Conservation (phyloP, 2,329 filamentous ascomycete species). For the Calonectria pauciramosa region DNA sequence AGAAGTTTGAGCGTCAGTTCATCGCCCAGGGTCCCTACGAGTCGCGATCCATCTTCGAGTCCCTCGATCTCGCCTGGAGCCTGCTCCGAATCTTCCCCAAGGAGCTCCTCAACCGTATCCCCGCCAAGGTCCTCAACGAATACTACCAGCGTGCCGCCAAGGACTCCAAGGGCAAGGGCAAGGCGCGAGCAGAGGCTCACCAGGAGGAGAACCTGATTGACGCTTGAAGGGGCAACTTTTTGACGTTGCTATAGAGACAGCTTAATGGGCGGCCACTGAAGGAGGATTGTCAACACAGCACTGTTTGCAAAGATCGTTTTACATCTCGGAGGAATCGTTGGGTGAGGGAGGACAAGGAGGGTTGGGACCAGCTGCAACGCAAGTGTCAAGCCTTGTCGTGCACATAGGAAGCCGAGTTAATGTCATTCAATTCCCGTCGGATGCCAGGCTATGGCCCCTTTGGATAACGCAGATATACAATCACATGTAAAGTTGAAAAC, state of each 20-base stretch:
- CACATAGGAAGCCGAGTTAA: slow-evolving; percentile 50
- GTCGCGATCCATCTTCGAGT: slow-evolving; percentile 91
- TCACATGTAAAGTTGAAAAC: slow-evolving; percentile 13
- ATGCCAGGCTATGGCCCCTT: slow-evolving; percentile 6
- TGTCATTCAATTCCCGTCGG: slow-evolving; percentile 44
- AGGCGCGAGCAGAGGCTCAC: slow-evolving; percentile 63
- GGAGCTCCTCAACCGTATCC: slow-evolving; percentile 96
- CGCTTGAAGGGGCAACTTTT: slow-evolving; percentile 55
- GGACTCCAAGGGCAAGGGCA: slow-evolving; percentile 74
- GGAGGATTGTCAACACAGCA: slow-evolving; percentile 40
- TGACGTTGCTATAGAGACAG: slow-evolving; percentile 43
- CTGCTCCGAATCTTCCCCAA: slow-evolving; percentile 97
- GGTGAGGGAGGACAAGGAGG: slow-evolving; percentile 32
- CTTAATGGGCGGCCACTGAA: slow-evolving; percentile 42
- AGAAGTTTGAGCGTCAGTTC: slow-evolving; percentile 98
- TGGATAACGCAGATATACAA: slow-evolving; percentile 12
- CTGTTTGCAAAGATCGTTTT: slow-evolving; percentile 43
- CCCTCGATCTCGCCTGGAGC: slow-evolving; percentile 95
- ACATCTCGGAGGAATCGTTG: slow-evolving; percentile 33
- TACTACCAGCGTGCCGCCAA: slow-evolving; percentile 80
- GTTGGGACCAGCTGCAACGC: slow-evolving; percentile 27
- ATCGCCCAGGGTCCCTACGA: slow-evolving; percentile 95
- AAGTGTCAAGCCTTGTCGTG: slow-evolving; percentile 43
- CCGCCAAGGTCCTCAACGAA: slow-evolving; percentile 85
- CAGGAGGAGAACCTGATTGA: slow-evolving; percentile 73